Evolutionary conservation across 352 stramenopile genomes (phyloP), one percentile per base, ranked within the genome.

Genomic region (Lagenidium giganteum): DNA sequence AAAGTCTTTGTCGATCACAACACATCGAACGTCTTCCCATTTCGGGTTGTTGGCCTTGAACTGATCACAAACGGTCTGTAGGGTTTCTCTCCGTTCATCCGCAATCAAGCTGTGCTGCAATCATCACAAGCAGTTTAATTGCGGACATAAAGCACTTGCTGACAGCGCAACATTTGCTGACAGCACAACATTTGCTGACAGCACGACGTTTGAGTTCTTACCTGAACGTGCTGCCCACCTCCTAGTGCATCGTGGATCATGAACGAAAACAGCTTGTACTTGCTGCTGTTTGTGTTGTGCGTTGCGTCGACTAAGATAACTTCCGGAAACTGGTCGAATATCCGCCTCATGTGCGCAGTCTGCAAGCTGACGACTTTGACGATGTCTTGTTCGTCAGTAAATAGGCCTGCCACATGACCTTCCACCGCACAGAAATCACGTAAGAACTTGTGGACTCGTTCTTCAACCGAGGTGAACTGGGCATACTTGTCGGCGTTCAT

Each of bases 41-140:
- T 38, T 30, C 14, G n/a, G 16, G 30, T 47, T 47, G 8, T 28
- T 30, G 21, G 28, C 30, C 22, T 47, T 47, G 41, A 47, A 47
- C 13, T 27, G 17, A 3, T 28, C 4, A 16, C 37, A 16, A 3
- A 39, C 41, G 8, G 14, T 2, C 12, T 11, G 18, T 1, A 47
- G 14, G 9, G 28, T 47, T 5, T 5, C 1, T 3, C 14, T 21
- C n/a, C 28, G 2, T 29, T 47, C 41, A 12, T 47, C 39, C 13
- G 30, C 41, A 3, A 39, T 30, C 5, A 47, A 25, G 4, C 28
- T 30, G 21, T 45, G 54, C 33, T 50, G 27, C 25, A 18, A 42
- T n/a, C n/a, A n/a, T n/a, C n/a, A n/a, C n/a, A n/a, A n/a, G n/a
- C n/a, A n/a, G n/a, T n/a, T n/a, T n/a, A n/a, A n/a, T n/a, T n/a